Evolutionary conservation across 352 stramenopile species (phyloP).

Genomic region (Pythium graminicola): DNA sequence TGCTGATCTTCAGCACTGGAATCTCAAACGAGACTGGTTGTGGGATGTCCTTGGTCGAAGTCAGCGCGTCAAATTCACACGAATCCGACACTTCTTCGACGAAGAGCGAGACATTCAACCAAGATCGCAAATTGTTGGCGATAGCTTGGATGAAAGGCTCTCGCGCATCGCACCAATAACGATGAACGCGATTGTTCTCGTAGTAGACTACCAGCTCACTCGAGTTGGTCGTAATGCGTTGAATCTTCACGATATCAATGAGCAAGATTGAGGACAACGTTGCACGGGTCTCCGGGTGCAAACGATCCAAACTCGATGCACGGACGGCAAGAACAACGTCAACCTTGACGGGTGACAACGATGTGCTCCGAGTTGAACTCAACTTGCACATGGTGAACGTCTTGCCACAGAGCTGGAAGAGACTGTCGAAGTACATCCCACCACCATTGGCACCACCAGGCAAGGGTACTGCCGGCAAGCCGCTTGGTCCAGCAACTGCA

Average conservation of each 20-base stretch:
- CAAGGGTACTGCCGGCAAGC: constrained; percentile 7
- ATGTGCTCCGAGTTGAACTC: constrained; percentile 67
- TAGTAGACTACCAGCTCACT: constrained; percentile 81
- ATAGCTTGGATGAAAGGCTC: constrained; percentile 85
- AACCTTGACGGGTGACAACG: constrained; percentile 59
- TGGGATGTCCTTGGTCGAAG: constrained; percentile 67
- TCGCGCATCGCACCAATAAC: constrained; percentile 82
- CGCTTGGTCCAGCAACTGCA: constrained; percentile 5
- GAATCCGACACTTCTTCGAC: constrained; percentile 82
- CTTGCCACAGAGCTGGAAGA: constrained; percentile 82
- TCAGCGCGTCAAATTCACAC: constrained; percentile 77
- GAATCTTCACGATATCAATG: constrained; percentile 87
- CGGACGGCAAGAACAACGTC: constrained; percentile 70
- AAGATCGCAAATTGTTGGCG: constrained; percentile 81
- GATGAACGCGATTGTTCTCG: constrained; percentile 80
- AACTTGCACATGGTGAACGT: constrained; percentile 83
- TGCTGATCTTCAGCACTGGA: constrained; percentile 80
- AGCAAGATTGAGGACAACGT: constrained; percentile 78
- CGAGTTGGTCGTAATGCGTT: constrained; percentile 77
- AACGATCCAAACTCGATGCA: constrained; percentile 65
- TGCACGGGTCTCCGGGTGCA: constrained; percentile 54
- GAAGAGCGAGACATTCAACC: constrained; percentile 72
- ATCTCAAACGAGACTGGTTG: constrained; percentile 81
- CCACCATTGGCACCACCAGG: constrained; percentile 26
- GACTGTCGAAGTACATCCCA: constrained; percentile 84